Evolutionary conservation across 768 basidiomycete genomes (phyloP).

Genomic region (Butyriboletus loyo): DNA sequence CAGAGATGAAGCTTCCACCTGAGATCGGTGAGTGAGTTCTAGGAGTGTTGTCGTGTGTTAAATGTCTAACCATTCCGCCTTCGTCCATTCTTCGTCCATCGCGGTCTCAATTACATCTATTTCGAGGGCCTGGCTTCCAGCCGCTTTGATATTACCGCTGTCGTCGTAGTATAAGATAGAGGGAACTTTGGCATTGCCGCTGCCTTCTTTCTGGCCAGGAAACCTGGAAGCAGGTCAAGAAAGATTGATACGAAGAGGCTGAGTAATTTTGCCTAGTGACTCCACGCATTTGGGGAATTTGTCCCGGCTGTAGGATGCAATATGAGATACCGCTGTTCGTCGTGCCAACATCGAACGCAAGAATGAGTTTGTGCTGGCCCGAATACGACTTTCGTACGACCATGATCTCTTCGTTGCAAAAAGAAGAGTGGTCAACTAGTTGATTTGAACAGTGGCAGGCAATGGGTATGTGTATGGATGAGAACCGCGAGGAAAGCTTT

Average conservation of each 20-base stretch:
- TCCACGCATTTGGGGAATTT: background rate
- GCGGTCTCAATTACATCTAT: background rate
- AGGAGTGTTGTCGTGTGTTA: too few relatives aligned
- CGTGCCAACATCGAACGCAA: constrained; percentile 1
- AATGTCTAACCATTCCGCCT: constrained; percentile 1
- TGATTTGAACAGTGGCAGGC: background rate
- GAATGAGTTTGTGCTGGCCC: background rate
- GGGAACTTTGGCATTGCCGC: constrained; percentile 1
- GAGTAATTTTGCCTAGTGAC: background rate
- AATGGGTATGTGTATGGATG: too few relatives aligned
- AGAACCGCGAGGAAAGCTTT: too few relatives aligned
- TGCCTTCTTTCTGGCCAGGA: background rate
- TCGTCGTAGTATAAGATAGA: constrained; percentile 5
- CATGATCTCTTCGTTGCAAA: background rate
- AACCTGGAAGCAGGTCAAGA: background rate
- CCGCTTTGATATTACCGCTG: background rate
- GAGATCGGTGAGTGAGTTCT: background rate
- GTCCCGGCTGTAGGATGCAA: constrained; percentile 1
- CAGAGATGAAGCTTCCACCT: constrained; percentile 4
- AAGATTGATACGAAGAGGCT: background rate
- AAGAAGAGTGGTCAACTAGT: background rate
- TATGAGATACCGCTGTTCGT: background rate
- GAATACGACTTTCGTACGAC: background rate
- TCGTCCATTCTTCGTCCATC: background rate
- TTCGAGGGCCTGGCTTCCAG: background rate